Percentiles rank a stretch among this genome's conserved stretches.
Conservation (phyloP, 768 basidiomycete genomes). For the Boletales sp. region DNA sequence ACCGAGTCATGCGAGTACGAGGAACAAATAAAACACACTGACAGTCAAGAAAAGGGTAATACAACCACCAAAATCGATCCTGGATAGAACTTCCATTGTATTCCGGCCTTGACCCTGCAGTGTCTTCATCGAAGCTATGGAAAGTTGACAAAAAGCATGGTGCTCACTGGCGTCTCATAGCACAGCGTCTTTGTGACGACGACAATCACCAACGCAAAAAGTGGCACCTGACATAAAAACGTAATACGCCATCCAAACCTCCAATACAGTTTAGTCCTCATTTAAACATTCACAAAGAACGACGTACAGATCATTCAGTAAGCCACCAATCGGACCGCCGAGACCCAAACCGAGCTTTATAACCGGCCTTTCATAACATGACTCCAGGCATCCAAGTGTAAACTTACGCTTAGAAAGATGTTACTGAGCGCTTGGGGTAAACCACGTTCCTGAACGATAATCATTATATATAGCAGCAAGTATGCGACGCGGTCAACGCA, state of each 20-base stretch:
- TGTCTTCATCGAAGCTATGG: too few species aligned
- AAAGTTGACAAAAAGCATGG: not conserved
- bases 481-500: not conserved
- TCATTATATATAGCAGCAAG: not conserved
- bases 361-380: not conserved
- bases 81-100: constrained; percentile 60
- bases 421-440: constrained; percentile 44
- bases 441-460: constrained; percentile 3
- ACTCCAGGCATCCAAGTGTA: not conserved
- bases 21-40: constrained; percentile 12
- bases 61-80: constrained; percentile 80
- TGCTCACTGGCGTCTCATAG: constrained; percentile 63
- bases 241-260: constrained; percentile 78
- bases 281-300: not conserved
- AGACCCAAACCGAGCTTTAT: constrained; percentile 21
- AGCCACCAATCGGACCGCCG: constrained; percentile 21
- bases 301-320: constrained; percentile 20
- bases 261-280: not conserved
- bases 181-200: constrained; percentile 46
- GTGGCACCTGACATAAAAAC: constrained; percentile 66
- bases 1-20: not conserved
- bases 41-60: constrained; percentile 56
- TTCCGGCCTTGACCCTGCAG: constrained; percentile 62
- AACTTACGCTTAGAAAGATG: constrained; percentile 15
- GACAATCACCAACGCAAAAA: constrained; percentile 53